phyloP scores from a whole-genome alignment of 345 rosid genomes.

The Salix brachista region DNA sequence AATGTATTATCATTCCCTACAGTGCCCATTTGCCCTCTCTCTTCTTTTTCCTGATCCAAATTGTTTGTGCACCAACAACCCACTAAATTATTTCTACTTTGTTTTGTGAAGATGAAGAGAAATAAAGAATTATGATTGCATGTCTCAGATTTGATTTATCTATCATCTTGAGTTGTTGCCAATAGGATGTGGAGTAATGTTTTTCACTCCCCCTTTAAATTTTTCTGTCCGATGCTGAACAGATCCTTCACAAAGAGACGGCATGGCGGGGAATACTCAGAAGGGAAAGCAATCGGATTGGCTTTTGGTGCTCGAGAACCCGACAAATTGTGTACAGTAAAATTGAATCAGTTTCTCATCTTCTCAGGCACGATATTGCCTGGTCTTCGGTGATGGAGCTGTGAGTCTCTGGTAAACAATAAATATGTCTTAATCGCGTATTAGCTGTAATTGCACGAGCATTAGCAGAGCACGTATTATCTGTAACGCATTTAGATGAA shows the following conservation, averaged over 20 bases:
- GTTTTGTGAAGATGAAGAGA: conserved; percentile 2
- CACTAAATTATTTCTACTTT: conserved; percentile 5
- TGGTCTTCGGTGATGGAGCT: background rate
- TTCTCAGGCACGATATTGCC: background rate
- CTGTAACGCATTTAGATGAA: background rate
- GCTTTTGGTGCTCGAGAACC: background rate
- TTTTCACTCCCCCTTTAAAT: background rate
- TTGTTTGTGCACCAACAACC: conserved; percentile 15
- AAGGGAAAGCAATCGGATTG: background rate
- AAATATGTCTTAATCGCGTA: background rate
- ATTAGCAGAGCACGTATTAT: background rate
- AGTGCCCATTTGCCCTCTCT: background rate
- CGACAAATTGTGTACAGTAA: background rate
- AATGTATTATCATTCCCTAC: background rate
- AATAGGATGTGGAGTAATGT: background rate
- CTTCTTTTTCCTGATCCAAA: background rate
- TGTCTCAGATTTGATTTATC: background rate
- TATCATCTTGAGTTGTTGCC: background rate
- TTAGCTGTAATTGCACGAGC: background rate
- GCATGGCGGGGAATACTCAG: background rate
- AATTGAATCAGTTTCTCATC: background rate
- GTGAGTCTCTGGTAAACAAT: background rate
- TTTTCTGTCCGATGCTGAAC: background rate
- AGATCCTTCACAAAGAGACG: background rate
- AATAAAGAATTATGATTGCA: background rate